Evolutionary conservation across 2,329 filamentous ascomycete species (phyloP).

Genomic region (Penicillium sp.): DNA sequence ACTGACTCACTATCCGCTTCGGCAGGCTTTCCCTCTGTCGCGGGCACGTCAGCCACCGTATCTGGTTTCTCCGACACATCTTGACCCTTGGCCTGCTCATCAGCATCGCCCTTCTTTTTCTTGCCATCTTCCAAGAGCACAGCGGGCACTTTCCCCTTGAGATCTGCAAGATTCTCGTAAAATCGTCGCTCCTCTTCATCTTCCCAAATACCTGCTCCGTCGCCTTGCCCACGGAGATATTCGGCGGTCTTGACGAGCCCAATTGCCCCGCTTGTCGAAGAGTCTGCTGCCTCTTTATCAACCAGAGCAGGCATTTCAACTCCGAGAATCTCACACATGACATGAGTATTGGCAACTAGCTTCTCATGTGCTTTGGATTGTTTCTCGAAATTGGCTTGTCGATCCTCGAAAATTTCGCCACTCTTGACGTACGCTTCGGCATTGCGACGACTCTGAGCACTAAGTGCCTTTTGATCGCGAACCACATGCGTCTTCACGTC

Average conservation of each 20-base stretch:
- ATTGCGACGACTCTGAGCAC: conserved; percentile 84
- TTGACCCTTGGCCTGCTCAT: conserved; percentile 67
- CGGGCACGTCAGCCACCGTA: conserved; percentile 38
- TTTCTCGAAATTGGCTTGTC: conserved; percentile 93
- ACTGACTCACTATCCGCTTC: conserved; percentile 78
- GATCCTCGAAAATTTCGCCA: conserved; percentile 95
- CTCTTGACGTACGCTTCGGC: conserved; percentile 98
- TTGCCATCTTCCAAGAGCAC: conserved; percentile 91
- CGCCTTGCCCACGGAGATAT: conserved; percentile 82
- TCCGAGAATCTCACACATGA: conserved; percentile 81
- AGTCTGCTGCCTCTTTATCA: conserved; percentile 69
- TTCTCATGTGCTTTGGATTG: conserved; percentile 89
- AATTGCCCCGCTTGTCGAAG: conserved; percentile 69
- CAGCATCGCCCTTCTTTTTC: conserved; percentile 81
- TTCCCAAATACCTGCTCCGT: conserved; percentile 95
- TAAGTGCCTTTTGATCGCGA: conserved; percentile 86
- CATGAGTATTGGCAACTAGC: conserved; percentile 82
- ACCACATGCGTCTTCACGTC: conserved; percentile 85
- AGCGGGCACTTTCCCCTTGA: conserved; percentile 91
- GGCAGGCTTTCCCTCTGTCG: conserved; percentile 47
- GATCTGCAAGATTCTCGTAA: conserved; percentile 92
- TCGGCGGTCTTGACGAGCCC: conserved; percentile 92
- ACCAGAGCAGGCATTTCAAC: conserved; percentile 91
- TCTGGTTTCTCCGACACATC: conserved; percentile 41
- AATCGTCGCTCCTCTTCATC: conserved; percentile 97